These are phyloP conservation scores for Rhododendron williamsianum DNA, from an alignment of 148 eudicot species.

Conservation along the genomic window DNA sequence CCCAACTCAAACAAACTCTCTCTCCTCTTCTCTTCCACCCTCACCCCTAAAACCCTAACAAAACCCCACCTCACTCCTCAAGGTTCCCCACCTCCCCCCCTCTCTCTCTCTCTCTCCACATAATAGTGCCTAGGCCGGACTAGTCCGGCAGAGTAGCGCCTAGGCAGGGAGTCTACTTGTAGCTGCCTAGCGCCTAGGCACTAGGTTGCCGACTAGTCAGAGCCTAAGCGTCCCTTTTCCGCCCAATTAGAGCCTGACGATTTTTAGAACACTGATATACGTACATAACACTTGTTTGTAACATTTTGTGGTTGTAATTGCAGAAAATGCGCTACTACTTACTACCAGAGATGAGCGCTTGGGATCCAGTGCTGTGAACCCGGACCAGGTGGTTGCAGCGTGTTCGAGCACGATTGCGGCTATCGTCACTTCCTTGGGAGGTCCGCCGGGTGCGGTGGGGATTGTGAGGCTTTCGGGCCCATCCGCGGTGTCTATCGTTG, in stretches of 20 bases:
- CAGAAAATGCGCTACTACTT: conserved; percentile 42
- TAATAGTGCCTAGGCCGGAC: not conserved
- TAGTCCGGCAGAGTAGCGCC: no score
- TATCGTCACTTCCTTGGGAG: conserved; percentile 90
- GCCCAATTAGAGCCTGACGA: no score
- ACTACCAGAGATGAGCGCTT: conserved; percentile 67
- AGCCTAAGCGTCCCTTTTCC: no score
- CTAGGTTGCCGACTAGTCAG: no score
- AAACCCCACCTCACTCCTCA: conserved; percentile 20
- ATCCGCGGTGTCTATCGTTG: conserved; percentile 53
- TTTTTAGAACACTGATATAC: not conserved
- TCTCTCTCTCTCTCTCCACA: not conserved
- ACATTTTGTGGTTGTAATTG: not conserved
- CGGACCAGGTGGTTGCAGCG: conserved; percentile 14
- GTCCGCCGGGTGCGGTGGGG: conserved; percentile 91
- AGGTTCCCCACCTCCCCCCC: conserved; percentile 17
- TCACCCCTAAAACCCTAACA: conserved; percentile 20
- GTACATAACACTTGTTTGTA: not conserved
- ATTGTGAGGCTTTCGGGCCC: conserved; percentile 93
- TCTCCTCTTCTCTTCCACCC: conserved; percentile 23
- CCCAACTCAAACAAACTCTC: conserved; percentile 18
- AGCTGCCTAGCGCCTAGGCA: no score
- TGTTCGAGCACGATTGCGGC: conserved; percentile 76
- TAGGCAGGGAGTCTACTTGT: no score
- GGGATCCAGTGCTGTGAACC: conserved; percentile 14